Percentiles rank a stretch among this genome's conserved stretches.
Evolutionary conservation across 2,329 filamentous ascomycete genomes (phyloP).

Genomic region (Alternaria panax): DNA sequence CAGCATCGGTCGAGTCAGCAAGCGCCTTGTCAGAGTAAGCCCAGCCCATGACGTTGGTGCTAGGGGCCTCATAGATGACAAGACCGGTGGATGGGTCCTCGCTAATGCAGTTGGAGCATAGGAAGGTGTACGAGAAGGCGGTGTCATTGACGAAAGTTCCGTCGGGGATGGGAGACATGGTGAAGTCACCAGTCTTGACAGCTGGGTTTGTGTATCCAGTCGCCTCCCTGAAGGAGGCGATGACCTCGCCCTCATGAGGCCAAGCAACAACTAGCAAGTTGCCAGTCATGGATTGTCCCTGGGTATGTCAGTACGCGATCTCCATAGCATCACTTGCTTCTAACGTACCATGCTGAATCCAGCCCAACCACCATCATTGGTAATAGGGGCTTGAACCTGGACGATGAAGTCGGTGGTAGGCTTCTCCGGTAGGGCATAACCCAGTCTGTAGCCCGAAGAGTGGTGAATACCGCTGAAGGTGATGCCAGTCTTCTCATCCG

Average conservation of each 20-base stretch:
- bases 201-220: conserved; percentile 59
- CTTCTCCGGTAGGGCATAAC: conserved; percentile 60
- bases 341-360: conserved; percentile 50
- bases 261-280: conserved; percentile 63
- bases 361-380: conserved; percentile 59
- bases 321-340: neutral
- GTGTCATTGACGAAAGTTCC: conserved; percentile 63
- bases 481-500: conserved; percentile 44
- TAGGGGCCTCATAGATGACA: conserved; percentile 33
- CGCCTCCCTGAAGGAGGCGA: conserved; percentile 57
- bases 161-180: conserved; percentile 56
- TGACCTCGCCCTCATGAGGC: conserved; percentile 58
- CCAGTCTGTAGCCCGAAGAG: conserved; percentile 56
- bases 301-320: neutral
- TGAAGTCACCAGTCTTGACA: conserved; percentile 53
- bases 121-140: conserved; percentile 63
- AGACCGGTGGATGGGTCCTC: conserved; percentile 28
- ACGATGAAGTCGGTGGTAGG: conserved; percentile 62
- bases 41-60: conserved; percentile 43
- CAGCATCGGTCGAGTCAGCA: conserved; percentile 33
- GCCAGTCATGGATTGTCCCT: conserved; percentile 59
- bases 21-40: conserved; percentile 37
- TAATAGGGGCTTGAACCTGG: conserved; percentile 57
- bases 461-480: conserved; percentile 44
- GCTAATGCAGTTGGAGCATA: conserved; percentile 55